Conservation (phyloP, 371 early-diverging fungal genomes). For the Rhizopus stolonifer region DNA sequence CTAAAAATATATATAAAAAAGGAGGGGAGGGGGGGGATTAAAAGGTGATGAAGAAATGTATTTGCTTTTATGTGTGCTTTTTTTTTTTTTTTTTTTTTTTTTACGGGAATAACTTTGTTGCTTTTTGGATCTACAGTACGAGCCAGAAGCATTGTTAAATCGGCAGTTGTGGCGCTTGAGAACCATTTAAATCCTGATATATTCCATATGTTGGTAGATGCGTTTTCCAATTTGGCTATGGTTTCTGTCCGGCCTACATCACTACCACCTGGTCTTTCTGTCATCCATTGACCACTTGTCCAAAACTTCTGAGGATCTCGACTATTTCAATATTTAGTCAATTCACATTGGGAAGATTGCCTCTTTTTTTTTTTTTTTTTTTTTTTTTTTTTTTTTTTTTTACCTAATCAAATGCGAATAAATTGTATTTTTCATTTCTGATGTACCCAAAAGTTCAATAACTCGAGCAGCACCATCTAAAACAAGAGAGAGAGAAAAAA, state of each 20-base stretch:
- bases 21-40: too few species aligned
- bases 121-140: conserved; percentile 51
- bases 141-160: conserved; percentile 67
- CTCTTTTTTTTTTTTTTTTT: background rate
- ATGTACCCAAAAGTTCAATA: conserved; percentile 52
- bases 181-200: conserved; percentile 78
- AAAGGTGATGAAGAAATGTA: too few species aligned
- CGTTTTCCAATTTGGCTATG: conserved; percentile 45
- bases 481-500: conserved; percentile 1
- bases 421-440: conserved; percentile 49
- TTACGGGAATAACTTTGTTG: conserved; percentile 26
- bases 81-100: background rate
- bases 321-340: conserved; percentile 18
- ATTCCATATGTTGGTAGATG: conserved; percentile 42
- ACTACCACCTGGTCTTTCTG: conserved; percentile 70
- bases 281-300: conserved; percentile 80
- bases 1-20: too few species aligned
- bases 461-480: conserved; percentile 65
- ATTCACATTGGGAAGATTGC: too few species aligned
- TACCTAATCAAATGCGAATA: conserved; percentile 45
- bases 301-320: conserved; percentile 59
- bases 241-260: conserved; percentile 58
- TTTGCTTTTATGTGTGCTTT: too few species aligned
- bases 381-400: too few species aligned
- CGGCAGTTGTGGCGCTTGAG: conserved; percentile 69